phyloP scores from a whole-genome alignment of 495 filamentous ascomycete species.

The Tuber melanosporum region DNA sequence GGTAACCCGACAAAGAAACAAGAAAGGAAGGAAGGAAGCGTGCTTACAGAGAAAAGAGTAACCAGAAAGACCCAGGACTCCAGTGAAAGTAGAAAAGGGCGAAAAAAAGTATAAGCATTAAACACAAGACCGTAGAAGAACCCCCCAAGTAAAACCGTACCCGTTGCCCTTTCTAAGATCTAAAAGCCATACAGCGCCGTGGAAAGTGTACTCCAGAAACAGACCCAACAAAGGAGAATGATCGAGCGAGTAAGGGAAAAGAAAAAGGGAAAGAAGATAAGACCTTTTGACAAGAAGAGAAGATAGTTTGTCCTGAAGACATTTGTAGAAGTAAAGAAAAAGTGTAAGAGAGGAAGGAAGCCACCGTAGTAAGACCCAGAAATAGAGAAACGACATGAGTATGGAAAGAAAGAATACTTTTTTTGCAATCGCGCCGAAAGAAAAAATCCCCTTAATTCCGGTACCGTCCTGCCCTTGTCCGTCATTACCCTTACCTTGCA shows the following conservation, averaged over 20 bases:
- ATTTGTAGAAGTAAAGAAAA: not conserved
- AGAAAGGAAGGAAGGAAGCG: not conserved
- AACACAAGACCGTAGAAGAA: constrained; percentile 1
- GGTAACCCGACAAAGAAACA: not conserved
- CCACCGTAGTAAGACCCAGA: not conserved
- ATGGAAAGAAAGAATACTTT: not conserved
- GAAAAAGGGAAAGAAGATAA: not conserved
- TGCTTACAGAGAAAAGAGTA: constrained; percentile 1
- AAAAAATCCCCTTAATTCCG: not conserved
- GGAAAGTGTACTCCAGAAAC: constrained; percentile 1
- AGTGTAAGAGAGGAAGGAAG: not conserved
- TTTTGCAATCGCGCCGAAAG: constrained; percentile 2
- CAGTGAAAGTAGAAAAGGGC: not conserved
- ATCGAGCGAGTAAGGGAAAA: not conserved
- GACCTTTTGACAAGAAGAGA: constrained; percentile 1
- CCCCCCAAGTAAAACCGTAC: not conserved
- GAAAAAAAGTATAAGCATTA: not conserved
- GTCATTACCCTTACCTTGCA: not conserved
- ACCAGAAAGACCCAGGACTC: not conserved
- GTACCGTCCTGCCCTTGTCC: not conserved
- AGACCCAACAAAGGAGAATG: constrained; percentile 1
- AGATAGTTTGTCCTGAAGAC: not conserved
- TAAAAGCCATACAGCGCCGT: constrained; percentile 5
- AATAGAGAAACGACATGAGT: not conserved
- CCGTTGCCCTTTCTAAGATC: constrained; percentile 3